Base-by-base conservation (phyloP, 116 monocot species). In the Trichopus zeylanicus region DNA sequence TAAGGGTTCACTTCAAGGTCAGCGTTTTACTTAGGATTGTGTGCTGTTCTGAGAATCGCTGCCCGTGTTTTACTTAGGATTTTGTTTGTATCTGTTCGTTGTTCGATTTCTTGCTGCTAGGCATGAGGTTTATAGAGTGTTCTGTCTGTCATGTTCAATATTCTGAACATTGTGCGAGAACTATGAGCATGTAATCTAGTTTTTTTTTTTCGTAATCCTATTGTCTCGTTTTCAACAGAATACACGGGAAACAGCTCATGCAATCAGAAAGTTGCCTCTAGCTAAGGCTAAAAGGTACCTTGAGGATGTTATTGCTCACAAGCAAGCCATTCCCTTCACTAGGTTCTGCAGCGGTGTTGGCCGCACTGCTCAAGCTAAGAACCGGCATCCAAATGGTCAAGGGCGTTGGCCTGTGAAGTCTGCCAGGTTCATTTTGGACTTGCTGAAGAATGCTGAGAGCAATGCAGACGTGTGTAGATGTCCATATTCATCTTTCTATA, bases 231-330 rank as follows among this genome's bases (percentile, higher is more conserved):
- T 22, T 23, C 9, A 42, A 6, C 75, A 78, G 87, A 82, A 87
- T 46, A 87, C 82, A 26, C 69, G 78, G n/a, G 81, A 81, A 63
- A 87, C 87, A 18, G 87, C 87, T 18, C 67, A 64, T 62, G 81
- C 87, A 16, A 38, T 87, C 8, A 66, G 87, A 53, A 87, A 79
- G 54, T 15, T 87, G 57, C 75, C 87, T 23, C 47, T 82, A 48
- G 55, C 35, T 7, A 82, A 87, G 65, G 82, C 87, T 1, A 87
- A 87, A 57, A 75, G 86, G 60, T 86, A 86, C 59, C 81, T 86
- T 58, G 86, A 86, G 37, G 81, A 86, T 70, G 86, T 86, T n/a
- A 81, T 81, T 38, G 86, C 72, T 56, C 86, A 81, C 73, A 86
- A 86, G 57, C 78, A 86, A 48, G 87, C 82, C 8, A 87, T 87